Conservation (phyloP, 2,329 filamentous ascomycete genomes). For the Emergomyces orientalis region DNA sequence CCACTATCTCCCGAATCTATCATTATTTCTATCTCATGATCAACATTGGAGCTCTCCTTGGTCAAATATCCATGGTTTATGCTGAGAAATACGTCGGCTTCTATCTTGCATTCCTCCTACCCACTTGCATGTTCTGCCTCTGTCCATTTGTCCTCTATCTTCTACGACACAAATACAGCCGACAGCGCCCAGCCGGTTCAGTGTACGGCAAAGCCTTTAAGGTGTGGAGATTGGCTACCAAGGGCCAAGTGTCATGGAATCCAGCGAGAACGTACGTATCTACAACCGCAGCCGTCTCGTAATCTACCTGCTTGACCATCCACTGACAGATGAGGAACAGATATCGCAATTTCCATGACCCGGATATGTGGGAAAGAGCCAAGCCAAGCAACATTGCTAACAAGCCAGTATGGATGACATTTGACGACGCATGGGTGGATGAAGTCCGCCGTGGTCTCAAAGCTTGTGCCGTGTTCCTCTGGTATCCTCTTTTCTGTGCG, state of each 20-base stretch:
- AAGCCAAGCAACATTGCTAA: slow-evolving; percentile 56
- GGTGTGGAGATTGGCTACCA: slow-evolving; percentile 52
- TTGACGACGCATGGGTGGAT: slow-evolving; percentile 75
- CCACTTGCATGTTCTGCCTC: slow-evolving; percentile 54
- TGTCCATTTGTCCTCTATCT: slow-evolving; percentile 53
- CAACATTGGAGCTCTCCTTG: slow-evolving; percentile 55
- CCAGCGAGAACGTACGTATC: slow-evolving; percentile 46
- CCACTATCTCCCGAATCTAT: slow-evolving; percentile 59
- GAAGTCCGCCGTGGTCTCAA: slow-evolving; percentile 61
- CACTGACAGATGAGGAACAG: slow-evolving; percentile 9
- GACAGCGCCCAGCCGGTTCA: slow-evolving; percentile 60
- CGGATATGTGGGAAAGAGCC: slow-evolving; percentile 56
- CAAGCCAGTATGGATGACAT: slow-evolving; percentile 66
- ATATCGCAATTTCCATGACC: slow-evolving; percentile 43
- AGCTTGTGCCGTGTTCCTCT: slow-evolving; percentile 61
- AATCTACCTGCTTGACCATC: background rate
- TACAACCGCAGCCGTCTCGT: background rate
- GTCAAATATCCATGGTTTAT: slow-evolving; percentile 60
- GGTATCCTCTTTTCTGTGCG: slow-evolving; percentile 44
- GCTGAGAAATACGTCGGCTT: slow-evolving; percentile 68
- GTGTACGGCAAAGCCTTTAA: slow-evolving; percentile 58
- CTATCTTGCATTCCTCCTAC: slow-evolving; percentile 61
- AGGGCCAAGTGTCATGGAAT: slow-evolving; percentile 55
- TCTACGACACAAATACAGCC: slow-evolving; percentile 54
- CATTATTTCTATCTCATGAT: slow-evolving; percentile 64